Base-by-base conservation (phyloP, 371 early-diverging fungal genomes). In the Actinomortierella wolfii region DNA sequence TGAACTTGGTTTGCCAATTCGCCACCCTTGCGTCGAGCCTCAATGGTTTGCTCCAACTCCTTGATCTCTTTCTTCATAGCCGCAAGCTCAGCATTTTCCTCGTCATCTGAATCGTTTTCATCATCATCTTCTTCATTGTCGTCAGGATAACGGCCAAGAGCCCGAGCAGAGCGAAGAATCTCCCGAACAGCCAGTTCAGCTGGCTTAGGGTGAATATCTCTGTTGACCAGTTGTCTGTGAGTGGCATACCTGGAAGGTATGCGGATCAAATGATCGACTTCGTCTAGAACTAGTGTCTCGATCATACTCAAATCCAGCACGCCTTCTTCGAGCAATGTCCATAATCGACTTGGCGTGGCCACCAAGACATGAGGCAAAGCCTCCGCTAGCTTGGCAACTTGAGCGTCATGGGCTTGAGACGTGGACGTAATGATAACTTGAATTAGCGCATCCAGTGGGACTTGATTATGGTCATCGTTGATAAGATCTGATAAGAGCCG, bases 221-320 rank as follows among this genome's bases (percentile, higher is more conserved):
- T 79, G 23, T 79, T 78, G 15, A 50, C 39, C 45, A 85, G 80
- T 50, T 84, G 70, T 17, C 71, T 78, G 14, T 78, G 47, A 1
- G 88, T 70, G 0, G 86, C 89, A 66, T 81, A 88, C 0, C 91
- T 80, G 51, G 73, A 73, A 1, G 86, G 86, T 2, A 89, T 67
- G 18, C 82, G 69, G 13, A 92, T 71, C 15, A 91, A 81, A 68
- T 88, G 86, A 61, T 94, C 94, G 0, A 84, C 90, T 64, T 94
- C 94, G 57, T 94, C 94, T 34, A 94, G 52, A 0, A 90, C 79
- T 2, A 94, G 51, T 2, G 81, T 80, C 41, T 89, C 81, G 11
- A 92, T 63, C 3, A 69, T 60, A 6, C 79, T 59, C 0, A 82
- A 51, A 52, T 86, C 85, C 34, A 88, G 48, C 6, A 64, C 55